phyloP scores from a whole-genome alignment of 768 basidiomycete genomes.

The Lactarius sanguifluus region DNA sequence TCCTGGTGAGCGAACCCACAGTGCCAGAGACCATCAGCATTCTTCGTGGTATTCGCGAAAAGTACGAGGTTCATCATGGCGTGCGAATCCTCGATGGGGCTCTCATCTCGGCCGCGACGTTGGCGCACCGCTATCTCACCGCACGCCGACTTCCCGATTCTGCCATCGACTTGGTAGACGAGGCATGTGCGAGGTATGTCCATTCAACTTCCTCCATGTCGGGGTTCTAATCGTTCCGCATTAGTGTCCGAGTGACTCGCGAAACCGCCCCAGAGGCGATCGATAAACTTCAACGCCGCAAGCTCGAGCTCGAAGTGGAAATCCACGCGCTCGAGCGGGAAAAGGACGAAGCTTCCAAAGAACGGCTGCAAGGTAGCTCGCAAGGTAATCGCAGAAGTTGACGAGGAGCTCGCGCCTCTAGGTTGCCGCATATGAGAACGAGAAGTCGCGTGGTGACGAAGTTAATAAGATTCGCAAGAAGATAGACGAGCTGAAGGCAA shows the following conservation, averaged over 20 bases:
- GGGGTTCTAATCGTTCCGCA: constrained; percentile 22
- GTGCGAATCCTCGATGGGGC: constrained; percentile 87
- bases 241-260: constrained; percentile 84
- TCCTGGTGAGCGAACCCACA: constrained; percentile 86
- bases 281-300: constrained; percentile 84
- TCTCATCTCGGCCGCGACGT: constrained; percentile 82
- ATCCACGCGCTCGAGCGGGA: constrained; percentile 93
- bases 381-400: constrained; percentile 79
- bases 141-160: constrained; percentile 76
- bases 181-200: constrained; percentile 81
- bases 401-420: constrained; percentile 80
- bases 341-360: constrained; percentile 86
- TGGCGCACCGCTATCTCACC: constrained; percentile 92
- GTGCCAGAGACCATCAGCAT: constrained; percentile 92
- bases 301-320: constrained; percentile 91
- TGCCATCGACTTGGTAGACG: constrained; percentile 91
- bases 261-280: constrained; percentile 95
- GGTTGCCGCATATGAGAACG: constrained; percentile 83
- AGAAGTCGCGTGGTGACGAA: constrained; percentile 80
- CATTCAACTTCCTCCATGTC: background rate
- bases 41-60: constrained; percentile 89
- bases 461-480: constrained; percentile 70
- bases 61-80: constrained; percentile 86
- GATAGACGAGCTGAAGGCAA: constrained; percentile 89
- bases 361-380: constrained; percentile 68